Percentiles rank a stretch among this genome's conserved stretches.
These are phyloP conservation scores for Begonia peltatifolia DNA, from an alignment of 306 rosid species.

Conservation along the genomic window DNA sequence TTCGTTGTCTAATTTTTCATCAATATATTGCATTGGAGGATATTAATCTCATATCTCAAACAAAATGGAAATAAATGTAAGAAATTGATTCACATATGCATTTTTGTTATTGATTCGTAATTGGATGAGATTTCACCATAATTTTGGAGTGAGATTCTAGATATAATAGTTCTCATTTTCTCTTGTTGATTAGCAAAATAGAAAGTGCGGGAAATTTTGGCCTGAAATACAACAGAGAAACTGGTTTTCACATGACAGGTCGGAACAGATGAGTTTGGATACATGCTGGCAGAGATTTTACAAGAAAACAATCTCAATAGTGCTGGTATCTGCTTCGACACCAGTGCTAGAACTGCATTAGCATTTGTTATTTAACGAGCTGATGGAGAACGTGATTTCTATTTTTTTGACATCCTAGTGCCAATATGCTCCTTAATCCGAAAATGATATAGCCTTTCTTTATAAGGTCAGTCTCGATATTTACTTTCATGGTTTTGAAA, in stretches of 20 bases:
- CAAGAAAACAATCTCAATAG: slow-evolving; percentile 49
- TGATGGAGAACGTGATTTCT: slow-evolving; percentile 86
- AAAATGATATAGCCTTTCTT: slow-evolving; percentile 51
- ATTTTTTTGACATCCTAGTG: slow-evolving; percentile 86
- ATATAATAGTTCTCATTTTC: too few relatives aligned
- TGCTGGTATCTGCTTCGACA: slow-evolving; percentile 67
- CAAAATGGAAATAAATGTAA: too few relatives aligned
- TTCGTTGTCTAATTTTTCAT: too few relatives aligned
- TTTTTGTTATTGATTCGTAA: neutral
- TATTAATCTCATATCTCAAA: too few relatives aligned
- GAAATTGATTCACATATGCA: neutral
- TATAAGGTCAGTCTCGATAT: slow-evolving; percentile 28
- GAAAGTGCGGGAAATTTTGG: neutral
- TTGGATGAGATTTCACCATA: neutral
- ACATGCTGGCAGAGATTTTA: slow-evolving; percentile 58
- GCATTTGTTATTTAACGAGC: slow-evolving; percentile 77
- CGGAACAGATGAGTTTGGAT: slow-evolving; percentile 78
- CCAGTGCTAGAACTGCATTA: slow-evolving; percentile 71
- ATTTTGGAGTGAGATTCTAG: too few relatives aligned
- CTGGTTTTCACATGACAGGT: slow-evolving; percentile 25
- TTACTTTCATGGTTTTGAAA: neutral
- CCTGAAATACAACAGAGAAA: neutral
- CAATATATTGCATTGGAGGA: too few relatives aligned
- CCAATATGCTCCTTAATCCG: slow-evolving; percentile 85
- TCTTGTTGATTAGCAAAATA: too few relatives aligned